These are phyloP conservation scores for Phytomonas serpens DNA, from an alignment of 208 protist species.

Conservation along the genomic window DNA sequence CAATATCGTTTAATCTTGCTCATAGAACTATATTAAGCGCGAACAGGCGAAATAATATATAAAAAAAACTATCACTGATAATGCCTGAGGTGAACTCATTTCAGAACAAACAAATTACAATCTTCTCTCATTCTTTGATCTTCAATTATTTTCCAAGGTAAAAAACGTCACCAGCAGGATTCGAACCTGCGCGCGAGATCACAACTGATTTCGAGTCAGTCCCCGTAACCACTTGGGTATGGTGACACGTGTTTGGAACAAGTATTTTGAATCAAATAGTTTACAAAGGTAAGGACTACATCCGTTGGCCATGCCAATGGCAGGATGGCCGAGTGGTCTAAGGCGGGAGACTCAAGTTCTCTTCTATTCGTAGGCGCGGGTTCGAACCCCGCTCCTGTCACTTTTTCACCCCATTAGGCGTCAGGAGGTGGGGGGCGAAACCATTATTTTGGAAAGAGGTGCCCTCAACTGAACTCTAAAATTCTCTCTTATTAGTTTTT, in stretches of 20 bases:
- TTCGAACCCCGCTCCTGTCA: conserved; percentile 82
- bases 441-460: too few relatives aligned
- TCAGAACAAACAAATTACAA: not conserved
- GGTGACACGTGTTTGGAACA: conserved; percentile 15
- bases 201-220: conserved; percentile 83
- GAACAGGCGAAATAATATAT: not conserved
- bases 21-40: not conserved
- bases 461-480: too few relatives aligned
- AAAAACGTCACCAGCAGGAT: conserved; percentile 68
- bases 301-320: not conserved
- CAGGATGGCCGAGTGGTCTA: conserved; percentile 81
- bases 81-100: not conserved
- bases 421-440: too few relatives aligned
- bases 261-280: not conserved
- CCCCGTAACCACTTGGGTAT: conserved; percentile 89
- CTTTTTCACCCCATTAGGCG: conserved; percentile 46
- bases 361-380: conserved; percentile 81
- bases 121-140: not conserved
- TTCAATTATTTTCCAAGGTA: not conserved
- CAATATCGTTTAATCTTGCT: not conserved
- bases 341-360: conserved; percentile 83
- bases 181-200: conserved; percentile 87
- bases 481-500: too few relatives aligned
- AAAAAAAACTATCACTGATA: not conserved
- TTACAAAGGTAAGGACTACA: not conserved